Evolutionary conservation across 78 protist genomes (phyloP).

Genomic region (Dictyostelium firmibasis): DNA sequence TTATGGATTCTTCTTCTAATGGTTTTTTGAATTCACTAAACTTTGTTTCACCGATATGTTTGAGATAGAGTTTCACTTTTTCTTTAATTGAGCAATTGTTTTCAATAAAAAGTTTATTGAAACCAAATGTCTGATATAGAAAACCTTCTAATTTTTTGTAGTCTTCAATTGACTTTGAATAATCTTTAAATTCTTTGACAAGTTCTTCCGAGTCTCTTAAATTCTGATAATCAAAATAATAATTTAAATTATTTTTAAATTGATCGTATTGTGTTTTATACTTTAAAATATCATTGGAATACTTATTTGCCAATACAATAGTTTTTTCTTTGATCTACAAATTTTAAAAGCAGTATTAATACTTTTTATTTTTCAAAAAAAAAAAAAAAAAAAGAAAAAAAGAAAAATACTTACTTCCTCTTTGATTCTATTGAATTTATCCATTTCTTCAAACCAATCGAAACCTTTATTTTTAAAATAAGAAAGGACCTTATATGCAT

Average conservation of each 20-base stretch:
- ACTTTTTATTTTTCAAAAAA: no score
- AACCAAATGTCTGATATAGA: neutral
- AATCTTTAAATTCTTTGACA: neutral
- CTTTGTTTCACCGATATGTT: neutral
- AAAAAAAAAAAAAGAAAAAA: no score
- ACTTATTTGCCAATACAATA: neutral
- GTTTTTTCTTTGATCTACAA: neutral
- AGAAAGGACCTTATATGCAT: neutral
- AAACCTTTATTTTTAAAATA: neutral
- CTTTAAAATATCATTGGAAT: neutral
- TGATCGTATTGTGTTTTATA: neutral
- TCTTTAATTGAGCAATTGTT: neutral
- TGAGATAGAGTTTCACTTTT: neutral
- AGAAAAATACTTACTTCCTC: neutral
- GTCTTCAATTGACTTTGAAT: neutral
- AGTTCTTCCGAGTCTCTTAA: neutral
- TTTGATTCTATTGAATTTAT: neutral
- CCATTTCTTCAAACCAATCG: neutral
- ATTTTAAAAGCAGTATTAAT: no score
- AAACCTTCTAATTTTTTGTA: neutral
- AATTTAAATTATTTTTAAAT: neutral
- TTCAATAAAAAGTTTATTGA: neutral
- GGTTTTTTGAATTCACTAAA: neutral
- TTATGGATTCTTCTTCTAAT: neutral
- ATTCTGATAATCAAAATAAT: neutral